These are phyloP conservation scores for Acanthamoeba pearcei DNA, from an alignment of 208 protist genomes.

Conservation along the genomic window DNA sequence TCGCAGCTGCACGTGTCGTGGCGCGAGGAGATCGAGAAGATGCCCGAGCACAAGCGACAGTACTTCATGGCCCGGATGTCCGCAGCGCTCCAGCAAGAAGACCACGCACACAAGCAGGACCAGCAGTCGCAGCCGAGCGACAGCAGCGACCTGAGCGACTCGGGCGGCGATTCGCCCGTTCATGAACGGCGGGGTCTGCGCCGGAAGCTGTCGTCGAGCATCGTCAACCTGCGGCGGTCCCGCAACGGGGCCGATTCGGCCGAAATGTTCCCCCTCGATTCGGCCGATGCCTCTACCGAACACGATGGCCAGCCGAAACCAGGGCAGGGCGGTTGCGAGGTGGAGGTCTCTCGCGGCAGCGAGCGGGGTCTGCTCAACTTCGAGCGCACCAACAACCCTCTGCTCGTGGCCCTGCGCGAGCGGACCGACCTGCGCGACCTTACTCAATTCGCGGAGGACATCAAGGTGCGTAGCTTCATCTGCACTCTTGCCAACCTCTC, in stretches of 20 bases:
- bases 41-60: not conserved
- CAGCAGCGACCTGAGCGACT: not conserved
- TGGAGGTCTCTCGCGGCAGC: not conserved
- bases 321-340: not conserved
- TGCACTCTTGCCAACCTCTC: not conserved
- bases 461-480: not conserved
- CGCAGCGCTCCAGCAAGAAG: not conserved
- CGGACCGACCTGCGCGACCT: not conserved
- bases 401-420: not conserved
- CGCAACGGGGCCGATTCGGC: not conserved
- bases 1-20: constrained; percentile 15
- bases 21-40: constrained; percentile 58
- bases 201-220: not conserved
- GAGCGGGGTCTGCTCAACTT: not conserved
- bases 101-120: not conserved
- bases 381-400: constrained; percentile 7
- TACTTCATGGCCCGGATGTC: constrained; percentile 12
- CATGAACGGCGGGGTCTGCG: not conserved
- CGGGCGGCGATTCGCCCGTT: not conserved
- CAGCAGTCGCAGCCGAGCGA: not conserved
- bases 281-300: not conserved
- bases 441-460: constrained; percentile 28
- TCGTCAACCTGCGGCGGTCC: not conserved
- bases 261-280: not conserved
- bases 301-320: not conserved